Evolutionary conservation across 805 yeast genomes (phyloP).

Genomic region (Metschnikowia sp.): DNA sequence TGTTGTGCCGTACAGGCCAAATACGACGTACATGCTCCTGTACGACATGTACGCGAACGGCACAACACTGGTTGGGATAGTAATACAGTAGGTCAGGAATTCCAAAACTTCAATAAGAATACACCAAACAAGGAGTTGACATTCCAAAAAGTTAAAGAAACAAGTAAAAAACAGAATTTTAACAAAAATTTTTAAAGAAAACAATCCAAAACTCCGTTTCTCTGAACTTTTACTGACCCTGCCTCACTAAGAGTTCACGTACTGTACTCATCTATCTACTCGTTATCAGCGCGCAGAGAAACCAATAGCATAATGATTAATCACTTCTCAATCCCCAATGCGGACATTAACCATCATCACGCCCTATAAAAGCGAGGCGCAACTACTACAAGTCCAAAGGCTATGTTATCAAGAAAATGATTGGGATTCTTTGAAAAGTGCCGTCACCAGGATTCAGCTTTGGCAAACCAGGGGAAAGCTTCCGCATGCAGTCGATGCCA

Average conservation of each 20-base stretch:
- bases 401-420: slow-evolving; percentile 5
- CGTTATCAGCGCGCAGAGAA: neutral
- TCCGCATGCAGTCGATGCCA: slow-evolving; percentile 71
- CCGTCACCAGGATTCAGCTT: slow-evolving; percentile 40
- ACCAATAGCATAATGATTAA: neutral
- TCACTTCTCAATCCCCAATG: neutral
- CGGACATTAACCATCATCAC: slow-evolving; percentile 1
- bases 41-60: no score
- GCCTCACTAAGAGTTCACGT: neutral
- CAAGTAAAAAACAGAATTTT: no score
- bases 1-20: no score
- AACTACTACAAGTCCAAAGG: slow-evolving; percentile 10
- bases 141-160: no score
- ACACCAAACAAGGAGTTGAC: no score
- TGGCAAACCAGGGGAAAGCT: slow-evolving; percentile 57
- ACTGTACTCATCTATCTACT: neutral
- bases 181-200: no score
- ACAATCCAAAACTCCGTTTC: no score
- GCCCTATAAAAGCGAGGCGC: slow-evolving; percentile 10
- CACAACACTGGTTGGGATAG: no score
- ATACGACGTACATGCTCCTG: no score
- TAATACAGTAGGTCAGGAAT: no score
- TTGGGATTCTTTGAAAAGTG: slow-evolving; percentile 1
- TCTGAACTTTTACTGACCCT: no score
- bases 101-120: no score